Conservation (phyloP, 306 rosid species). For the Trifolium dubium region DNA sequence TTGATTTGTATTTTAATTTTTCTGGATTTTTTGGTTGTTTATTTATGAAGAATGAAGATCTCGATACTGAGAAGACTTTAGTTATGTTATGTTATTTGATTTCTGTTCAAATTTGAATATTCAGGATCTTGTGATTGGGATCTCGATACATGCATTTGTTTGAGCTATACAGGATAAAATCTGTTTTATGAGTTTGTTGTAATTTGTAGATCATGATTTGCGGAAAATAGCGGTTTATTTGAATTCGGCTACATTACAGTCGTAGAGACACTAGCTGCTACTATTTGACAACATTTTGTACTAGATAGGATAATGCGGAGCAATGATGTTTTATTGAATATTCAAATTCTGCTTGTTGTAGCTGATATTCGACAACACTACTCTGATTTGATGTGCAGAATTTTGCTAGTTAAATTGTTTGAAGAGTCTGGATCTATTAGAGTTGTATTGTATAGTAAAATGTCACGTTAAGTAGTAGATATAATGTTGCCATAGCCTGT, state of each 20-base stretch:
- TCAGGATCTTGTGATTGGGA: slow-evolving; percentile 25
- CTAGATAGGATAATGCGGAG: not conserved
- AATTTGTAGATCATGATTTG: not conserved
- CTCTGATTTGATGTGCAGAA: not conserved
- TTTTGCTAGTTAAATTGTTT: slow-evolving; percentile 9
- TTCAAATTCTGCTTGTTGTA: not conserved
- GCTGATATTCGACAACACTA: not conserved
- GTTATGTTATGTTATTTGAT: not conserved
- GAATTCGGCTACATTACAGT: too few relatives aligned
- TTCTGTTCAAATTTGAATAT: slow-evolving; percentile 14
- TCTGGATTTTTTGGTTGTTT: not conserved
- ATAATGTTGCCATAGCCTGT: not conserved
- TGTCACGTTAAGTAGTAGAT: not conserved
- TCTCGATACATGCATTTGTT: slow-evolving; percentile 24
- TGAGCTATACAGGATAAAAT: not conserved
- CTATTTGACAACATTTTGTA: not conserved
- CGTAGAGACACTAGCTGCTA: not conserved
- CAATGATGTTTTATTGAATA: not conserved
- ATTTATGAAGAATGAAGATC: not conserved
- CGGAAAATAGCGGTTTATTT: not conserved
- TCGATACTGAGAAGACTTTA: not conserved
- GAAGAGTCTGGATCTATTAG: not conserved
- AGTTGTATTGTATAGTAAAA: not conserved
- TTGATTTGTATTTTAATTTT: not conserved
- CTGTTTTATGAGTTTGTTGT: not conserved